phyloP scores from a whole-genome alignment of 164 flowering plant species.

The Berberis thunbergii region DNA sequence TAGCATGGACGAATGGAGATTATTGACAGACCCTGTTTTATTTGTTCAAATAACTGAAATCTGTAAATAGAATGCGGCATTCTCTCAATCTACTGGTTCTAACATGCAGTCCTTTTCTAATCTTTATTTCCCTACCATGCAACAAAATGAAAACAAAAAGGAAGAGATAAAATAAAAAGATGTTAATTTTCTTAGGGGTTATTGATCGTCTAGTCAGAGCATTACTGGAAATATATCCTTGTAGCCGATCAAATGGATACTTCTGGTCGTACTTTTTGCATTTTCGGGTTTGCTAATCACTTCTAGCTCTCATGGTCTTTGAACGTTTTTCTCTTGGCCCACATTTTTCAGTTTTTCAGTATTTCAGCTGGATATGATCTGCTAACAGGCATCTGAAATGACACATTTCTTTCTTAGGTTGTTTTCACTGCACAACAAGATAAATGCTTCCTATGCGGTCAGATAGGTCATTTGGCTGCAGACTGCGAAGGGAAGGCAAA shows the following conservation, averaged over 20 bases:
- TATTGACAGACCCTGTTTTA: no score
- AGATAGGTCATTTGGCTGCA: conserved; percentile 94
- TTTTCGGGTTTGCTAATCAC: not conserved
- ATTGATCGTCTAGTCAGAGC: no score
- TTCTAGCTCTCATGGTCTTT: not conserved
- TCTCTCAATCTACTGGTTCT: no score
- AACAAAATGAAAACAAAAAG: no score
- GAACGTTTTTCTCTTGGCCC: not conserved
- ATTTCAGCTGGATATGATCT: not conserved
- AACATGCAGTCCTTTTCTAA: no score
- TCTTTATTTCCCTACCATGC: no score
- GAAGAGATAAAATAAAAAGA: no score
- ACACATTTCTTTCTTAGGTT: conserved; percentile 40
- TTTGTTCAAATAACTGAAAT: no score
- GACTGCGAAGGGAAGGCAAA: conserved; percentile 89
- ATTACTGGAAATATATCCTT: no score
- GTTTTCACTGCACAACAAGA: conserved; percentile 91
- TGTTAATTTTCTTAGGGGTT: no score
- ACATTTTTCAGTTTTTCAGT: not conserved
- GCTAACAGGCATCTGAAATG: not conserved
- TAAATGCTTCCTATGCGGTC: conserved; percentile 95
- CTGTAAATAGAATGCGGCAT: no score
- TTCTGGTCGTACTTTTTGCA: not conserved
- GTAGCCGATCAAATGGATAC: not conserved
- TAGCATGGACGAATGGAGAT: no score